Conservation (phyloP, 805 yeast species). For the Starmerella gropengiesseri region DNA sequence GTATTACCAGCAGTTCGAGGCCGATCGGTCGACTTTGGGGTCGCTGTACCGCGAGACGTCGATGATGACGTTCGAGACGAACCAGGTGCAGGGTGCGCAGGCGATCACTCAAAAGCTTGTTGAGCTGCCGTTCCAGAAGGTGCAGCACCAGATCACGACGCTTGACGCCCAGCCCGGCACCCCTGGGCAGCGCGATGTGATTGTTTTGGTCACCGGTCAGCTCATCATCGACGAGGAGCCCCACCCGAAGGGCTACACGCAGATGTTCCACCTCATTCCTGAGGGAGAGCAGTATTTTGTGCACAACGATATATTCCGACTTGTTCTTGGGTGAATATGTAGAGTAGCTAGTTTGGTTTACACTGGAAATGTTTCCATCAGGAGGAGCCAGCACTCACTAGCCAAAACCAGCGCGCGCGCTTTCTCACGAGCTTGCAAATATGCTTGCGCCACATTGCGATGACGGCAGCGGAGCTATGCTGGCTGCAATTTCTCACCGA, state of each 20-base stretch:
- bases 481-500: too few species aligned
- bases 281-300: conserved; percentile 87
- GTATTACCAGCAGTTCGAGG: conserved; percentile 90
- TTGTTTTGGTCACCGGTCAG: conserved; percentile 97
- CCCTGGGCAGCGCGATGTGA: conserved; percentile 71
- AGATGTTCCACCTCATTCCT: conserved; percentile 92
- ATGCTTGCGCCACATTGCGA: too few species aligned
- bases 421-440: too few species aligned
- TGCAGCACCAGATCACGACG: conserved; percentile 85
- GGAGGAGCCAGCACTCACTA: neutral
- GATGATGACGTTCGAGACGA: conserved; percentile 92
- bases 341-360: neutral
- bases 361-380: neutral
- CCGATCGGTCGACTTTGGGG: conserved; percentile 84
- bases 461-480: too few species aligned
- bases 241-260: conserved; percentile 92
- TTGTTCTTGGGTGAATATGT: conserved; percentile 28
- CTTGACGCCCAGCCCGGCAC: conserved; percentile 97
- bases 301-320: conserved; percentile 92
- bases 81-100: conserved; percentile 90
- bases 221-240: conserved; percentile 86
- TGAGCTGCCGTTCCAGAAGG: conserved; percentile 83
- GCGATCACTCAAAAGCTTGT: conserved; percentile 85
- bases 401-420: too few species aligned
- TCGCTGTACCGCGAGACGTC: conserved; percentile 92